A percentile compares a stretch with the other conserved stretches of the same genome.
Evolutionary conservation across 192 early-diverging fungal genomes (phyloP).

Genomic region (Coemansia sp.): DNA sequence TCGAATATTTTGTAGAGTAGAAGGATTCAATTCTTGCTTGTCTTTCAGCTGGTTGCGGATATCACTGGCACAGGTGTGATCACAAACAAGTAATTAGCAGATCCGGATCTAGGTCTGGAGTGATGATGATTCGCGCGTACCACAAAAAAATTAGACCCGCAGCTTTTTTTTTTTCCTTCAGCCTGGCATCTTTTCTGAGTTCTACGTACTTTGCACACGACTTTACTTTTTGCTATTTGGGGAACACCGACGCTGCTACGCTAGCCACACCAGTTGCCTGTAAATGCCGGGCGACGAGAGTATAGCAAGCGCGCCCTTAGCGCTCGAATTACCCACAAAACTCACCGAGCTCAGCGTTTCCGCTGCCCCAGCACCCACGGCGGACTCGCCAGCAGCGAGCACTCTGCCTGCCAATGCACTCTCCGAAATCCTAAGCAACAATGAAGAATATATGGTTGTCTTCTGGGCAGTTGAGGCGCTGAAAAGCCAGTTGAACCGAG

Average conservation of each 20-base stretch:
- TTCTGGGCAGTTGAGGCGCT: constrained; percentile 37
- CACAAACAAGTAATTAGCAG: background rate
- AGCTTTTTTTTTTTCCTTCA: background rate
- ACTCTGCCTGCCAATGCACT: background rate
- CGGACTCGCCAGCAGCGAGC: constrained; percentile 9
- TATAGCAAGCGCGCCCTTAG: constrained; percentile 13
- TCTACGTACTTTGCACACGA: background rate
- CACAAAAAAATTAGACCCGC: background rate
- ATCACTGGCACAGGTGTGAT: background rate
- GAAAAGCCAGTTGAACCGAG: constrained; percentile 44
- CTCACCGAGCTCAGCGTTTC: background rate
- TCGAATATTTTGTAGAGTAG: constrained; percentile 4
- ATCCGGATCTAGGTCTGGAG: background rate
- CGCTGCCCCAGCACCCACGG: background rate
- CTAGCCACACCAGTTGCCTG: background rate
- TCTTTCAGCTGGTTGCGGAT: background rate
- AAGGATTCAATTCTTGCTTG: background rate
- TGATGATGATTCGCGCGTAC: background rate
- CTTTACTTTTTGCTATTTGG: background rate
- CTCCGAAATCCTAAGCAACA: constrained; percentile 32
- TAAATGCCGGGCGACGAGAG: constrained; percentile 25
- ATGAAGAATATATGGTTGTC: constrained; percentile 50
- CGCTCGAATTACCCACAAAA: background rate
- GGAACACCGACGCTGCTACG: background rate
- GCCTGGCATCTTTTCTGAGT: too few species aligned